Base-by-base conservation (phyloP, 495 filamentous ascomycete genomes). In the Neurospora tetrasperma region DNA sequence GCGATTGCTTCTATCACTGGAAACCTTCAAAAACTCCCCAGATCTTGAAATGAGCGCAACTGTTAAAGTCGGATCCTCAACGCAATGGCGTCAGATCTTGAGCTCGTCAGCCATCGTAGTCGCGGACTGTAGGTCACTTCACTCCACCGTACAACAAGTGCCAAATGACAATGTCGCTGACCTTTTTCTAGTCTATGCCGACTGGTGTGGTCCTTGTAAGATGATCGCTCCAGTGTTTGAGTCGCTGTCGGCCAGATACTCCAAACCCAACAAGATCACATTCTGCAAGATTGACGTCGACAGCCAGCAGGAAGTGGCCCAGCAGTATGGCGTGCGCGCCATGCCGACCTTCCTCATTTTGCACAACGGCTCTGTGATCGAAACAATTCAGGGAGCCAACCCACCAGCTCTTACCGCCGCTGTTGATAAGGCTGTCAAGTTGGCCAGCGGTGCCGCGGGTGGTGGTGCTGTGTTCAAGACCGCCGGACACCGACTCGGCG, bases 341-440 rank as follows among this genome's bases (percentile, higher is more conserved):
- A 90, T 93, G 88, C 94, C 94, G 1, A 97, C 94, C 69, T 97
- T 98, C 84, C 86, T 97, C 73, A 86, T 97, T 74, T 91, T 98
- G 84, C 91, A 94, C 81, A 88, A 89, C 76, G 89, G 91, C 73
- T 84, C 87, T 72, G 88, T 91, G 70, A 87, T 89, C 72, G 85
- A 91, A 62, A 93, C 90, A 40, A 88, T 98, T 72, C 85, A 86
- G 73, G 96, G 96, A 78, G 94, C 94, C 41, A 89, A 97, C 83
- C 87, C 88, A 1, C 83, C 87, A 18, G 88, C 90, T 73, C 87
- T 99, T 23, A 91, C 88, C 74, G 85, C 89, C 70, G 91, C 90
- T 2, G 89, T 98, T 74, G 90, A 91, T 73, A 91, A 91, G 80
- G 91, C 95, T 68, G 90, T 89, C 38, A 85, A 85, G 73, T 81